Percentiles rank a stretch among this genome's conserved stretches.
Conservation (phyloP, 2,329 filamentous ascomycete genomes). For the Microdochium nivale region DNA sequence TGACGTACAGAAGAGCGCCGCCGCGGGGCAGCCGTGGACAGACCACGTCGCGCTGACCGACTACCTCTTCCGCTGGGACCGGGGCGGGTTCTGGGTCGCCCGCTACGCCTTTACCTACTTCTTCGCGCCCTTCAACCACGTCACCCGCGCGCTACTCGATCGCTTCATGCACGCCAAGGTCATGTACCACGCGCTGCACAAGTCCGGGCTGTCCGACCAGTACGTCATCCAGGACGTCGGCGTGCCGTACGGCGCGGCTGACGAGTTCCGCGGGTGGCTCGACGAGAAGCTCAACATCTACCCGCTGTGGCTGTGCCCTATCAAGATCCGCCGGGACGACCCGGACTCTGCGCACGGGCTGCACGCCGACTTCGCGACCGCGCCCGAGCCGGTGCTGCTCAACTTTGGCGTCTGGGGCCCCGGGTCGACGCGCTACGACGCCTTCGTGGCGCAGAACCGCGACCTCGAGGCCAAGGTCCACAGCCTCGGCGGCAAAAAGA, state of each 20-base stretch:
- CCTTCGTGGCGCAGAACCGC: slow-evolving; percentile 47
- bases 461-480: slow-evolving; percentile 50
- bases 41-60: slow-evolving; percentile 55
- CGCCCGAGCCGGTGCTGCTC: slow-evolving; percentile 31
- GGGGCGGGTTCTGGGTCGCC: slow-evolving; percentile 62
- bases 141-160: slow-evolving; percentile 54
- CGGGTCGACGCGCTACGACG: slow-evolving; percentile 27
- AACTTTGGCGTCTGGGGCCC: slow-evolving; percentile 59
- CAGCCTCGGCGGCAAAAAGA: slow-evolving; percentile 57
- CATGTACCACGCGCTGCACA: slow-evolving; percentile 58
- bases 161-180: slow-evolving; percentile 54
- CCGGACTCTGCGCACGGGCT: slow-evolving; percentile 28
- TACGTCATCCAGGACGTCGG: slow-evolving; percentile 60
- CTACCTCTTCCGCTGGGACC: slow-evolving; percentile 65
- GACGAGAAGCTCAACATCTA: slow-evolving; percentile 36
- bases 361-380: slow-evolving; percentile 33
- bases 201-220: slow-evolving; percentile 47
- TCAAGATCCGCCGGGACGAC: slow-evolving; percentile 31
- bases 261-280: slow-evolving; percentile 39
- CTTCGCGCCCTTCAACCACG: slow-evolving; percentile 52
- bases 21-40: slow-evolving; percentile 19
- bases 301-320: slow-evolving; percentile 48
- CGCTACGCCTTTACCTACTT: slow-evolving; percentile 57
- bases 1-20: slow-evolving; percentile 41
- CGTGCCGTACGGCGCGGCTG: slow-evolving; percentile 32